Base-by-base conservation (phyloP, 495 filamentous ascomycete species). In the Venustampulla echinocandica region DNA sequence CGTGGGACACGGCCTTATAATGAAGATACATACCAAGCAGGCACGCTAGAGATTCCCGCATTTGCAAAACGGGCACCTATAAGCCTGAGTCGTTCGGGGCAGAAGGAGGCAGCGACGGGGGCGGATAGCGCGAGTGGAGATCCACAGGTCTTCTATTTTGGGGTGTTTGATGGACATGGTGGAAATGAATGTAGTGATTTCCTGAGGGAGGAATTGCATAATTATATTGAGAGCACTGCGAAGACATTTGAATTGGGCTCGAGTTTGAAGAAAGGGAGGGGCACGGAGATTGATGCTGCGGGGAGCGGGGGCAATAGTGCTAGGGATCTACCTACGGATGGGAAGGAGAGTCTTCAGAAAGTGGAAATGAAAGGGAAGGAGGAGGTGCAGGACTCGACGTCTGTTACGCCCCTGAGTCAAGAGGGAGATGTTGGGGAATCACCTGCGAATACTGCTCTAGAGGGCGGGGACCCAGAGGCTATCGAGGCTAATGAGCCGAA, bases 121-220 rank as follows among this genome's bases (percentile, higher is more conserved):
- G 85, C 86, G 14, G 80, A 85, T 44, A 82, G 79, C 38, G 76
- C 84, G 3, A 84, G 78, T 53, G 89, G 88, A 6, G 89, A 95
- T 61, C 89, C 89, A 6, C 89, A 95, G 58, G 84, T 96, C 5
- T 98, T 98, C 64, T 98, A 97, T 62, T 98, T 94, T 65, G 87
- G 77, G 2, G 81, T 97, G 0, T 98, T 97, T 57, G 92, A 98
- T 67, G 92, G 92, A 17, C 92, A 98, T 69, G 92, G 92, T 17
- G 92, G 92, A 14, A 75, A 69, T 24, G 86, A 96, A 56, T 97
- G 92, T 59, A 90, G 85, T 59, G 77, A 78, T 14, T 97, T 93
- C 52, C 64, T 96, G 42, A 79, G 83, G 47, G 84, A 95, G 39
- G 70, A 81, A 42, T 72, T 98, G 49, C 92, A 97, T 62, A 76